phyloP scores from a whole-genome alignment of 306 rosid species.

The Biancaea sappan region DNA sequence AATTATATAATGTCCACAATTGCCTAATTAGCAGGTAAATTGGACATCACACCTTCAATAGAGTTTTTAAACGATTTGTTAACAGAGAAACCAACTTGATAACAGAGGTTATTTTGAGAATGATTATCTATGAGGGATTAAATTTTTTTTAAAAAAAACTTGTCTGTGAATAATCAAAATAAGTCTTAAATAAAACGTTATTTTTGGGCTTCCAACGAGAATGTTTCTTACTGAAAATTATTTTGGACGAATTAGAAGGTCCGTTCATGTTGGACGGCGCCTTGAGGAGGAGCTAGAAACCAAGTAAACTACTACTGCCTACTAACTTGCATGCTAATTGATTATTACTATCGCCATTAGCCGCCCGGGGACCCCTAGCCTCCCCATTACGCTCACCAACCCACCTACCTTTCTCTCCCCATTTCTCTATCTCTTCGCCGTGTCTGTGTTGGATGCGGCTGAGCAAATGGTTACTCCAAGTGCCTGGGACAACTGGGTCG shows the following conservation, averaged over 20 bases:
- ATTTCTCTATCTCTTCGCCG: neutral
- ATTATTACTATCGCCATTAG: neutral
- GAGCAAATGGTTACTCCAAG: slow-evolving; percentile 39
- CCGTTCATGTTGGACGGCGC: neutral
- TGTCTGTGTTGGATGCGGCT: neutral
- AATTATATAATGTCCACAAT: no score
- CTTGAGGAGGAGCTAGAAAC: neutral
- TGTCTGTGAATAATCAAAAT: no score
- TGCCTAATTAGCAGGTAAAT: no score
- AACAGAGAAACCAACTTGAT: no score
- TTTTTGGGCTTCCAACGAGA: no score
- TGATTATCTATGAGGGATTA: no score
- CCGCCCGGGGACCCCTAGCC: neutral
- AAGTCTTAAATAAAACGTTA: no score
- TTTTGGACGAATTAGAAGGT: neutral
- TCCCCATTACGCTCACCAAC: neutral
- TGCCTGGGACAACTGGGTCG: slow-evolving; percentile 75
- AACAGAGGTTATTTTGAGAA: no score
- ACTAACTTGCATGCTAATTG: neutral
- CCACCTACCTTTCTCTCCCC: slow-evolving; percentile 3
- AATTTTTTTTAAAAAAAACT: no score
- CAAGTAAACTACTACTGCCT: neutral
- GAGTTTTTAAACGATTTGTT: no score
- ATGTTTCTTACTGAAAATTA: no score
- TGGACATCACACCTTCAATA: no score